A percentile compares a stretch with the other conserved stretches of the same genome.
Evolutionary conservation across 2,329 filamentous ascomycete species (phyloP).

Genomic region (Colletotrichum sp.): DNA sequence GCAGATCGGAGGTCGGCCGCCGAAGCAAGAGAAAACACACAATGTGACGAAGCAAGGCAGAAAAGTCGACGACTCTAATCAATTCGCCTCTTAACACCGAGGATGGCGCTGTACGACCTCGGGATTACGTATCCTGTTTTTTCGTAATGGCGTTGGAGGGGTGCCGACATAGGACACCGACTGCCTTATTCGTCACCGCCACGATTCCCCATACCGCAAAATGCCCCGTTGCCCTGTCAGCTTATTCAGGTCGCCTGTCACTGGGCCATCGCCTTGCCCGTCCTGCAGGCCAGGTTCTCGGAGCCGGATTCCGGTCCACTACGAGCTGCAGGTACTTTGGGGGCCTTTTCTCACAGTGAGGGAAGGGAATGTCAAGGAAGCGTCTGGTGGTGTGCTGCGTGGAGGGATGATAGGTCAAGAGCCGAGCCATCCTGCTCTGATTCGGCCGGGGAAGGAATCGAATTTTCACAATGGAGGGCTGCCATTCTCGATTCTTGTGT

Average conservation of each 20-base stretch:
- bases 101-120: not conserved
- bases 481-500: not conserved
- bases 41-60: not conserved
- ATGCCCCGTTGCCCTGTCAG: constrained; percentile 8
- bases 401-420: constrained; percentile 1
- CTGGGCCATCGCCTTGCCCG: not conserved
- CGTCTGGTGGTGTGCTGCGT: not conserved
- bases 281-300: constrained; percentile 1
- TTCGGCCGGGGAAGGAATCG: not conserved
- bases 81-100: constrained; percentile 12
- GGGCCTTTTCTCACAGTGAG: not conserved
- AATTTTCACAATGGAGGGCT: not conserved
- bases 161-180: not conserved
- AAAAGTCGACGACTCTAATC: not conserved
- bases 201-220: not conserved
- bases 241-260: constrained; percentile 12
- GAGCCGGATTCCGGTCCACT: constrained; percentile 6
- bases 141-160: not conserved
- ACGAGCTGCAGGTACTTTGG: not conserved
- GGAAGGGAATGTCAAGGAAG: not conserved
- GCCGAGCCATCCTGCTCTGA: not conserved
- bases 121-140: constrained; percentile 10
- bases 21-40: not conserved
- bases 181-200: constrained; percentile 10
- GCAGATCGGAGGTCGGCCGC: not conserved